Evolutionary conservation across 345 rosid genomes (phyloP), one percentile per base, ranked within the genome.

Genomic region (Conringia planisiliqua): DNA sequence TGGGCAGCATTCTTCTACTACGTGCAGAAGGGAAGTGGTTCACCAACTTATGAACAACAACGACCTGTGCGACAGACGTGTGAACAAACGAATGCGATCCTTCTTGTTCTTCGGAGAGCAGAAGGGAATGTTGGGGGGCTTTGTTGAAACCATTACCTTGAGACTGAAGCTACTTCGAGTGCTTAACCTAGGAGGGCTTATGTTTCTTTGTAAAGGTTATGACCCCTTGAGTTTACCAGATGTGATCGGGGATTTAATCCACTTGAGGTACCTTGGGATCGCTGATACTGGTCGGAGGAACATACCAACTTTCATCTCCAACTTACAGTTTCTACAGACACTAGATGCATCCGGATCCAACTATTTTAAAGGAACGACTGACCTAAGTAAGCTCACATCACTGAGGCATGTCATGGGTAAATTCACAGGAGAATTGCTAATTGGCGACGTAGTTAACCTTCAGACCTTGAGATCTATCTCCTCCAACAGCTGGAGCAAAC

Each of bases 401-500:
- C 43, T 62, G 0, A 72, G 76, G 16, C 76, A 71, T 50, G 4
- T 62, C 39, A 61, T 38, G 0, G 76, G 68, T 0, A 50, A 2
- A 38, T 72, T 72, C 7, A 0, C 27, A 0, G 69, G 69, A 17
- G 51, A 72, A 14, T 35, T 29, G 14, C n/a, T 62, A 16, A 26
- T 72, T 27, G 76, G 62, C 0, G 42, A 72, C 0, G 69, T 7
- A 7, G 40, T 38, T 1, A 61, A 71, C 61, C 52, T 71, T 4
- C 75, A 62, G 38, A 72, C 75, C 6, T 71, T 71, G 40, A 71
- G 27, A 12, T 71, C 61, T 50, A 48, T 71, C 40, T 72, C 76
- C 3, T 72, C 76, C 6, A 50, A 72, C 20, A 71, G 75, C 42
- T 71, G 68, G 68, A 50, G 30, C 35, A 71, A 60, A 13, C 32